Base-by-base conservation (phyloP, 192 early-diverging fungal genomes). In the Coemansia sp. region DNA sequence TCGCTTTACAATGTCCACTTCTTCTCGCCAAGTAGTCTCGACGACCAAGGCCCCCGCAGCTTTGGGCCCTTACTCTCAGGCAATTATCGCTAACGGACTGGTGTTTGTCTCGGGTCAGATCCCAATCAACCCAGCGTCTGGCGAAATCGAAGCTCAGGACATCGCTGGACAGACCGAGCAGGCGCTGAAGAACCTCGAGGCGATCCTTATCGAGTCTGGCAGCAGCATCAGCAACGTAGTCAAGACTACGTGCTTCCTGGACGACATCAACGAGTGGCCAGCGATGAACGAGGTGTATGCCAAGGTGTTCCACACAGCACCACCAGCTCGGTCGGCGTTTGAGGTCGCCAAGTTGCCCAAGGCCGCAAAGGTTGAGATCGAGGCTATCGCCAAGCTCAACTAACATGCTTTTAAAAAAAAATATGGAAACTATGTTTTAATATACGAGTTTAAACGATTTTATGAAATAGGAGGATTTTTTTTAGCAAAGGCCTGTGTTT, bases 211-310 rank as follows among this genome's bases (percentile, higher is more conserved):
- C 73, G 93, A 88, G 11, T 85, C 92, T 38, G 87, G 91, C 61
- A 89, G 93, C 63, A 86, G 85, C 40, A 86, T 97, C 34, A 85
- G 92, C 44, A 88, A 92, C 64, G 92, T 97, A 15, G 89, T 97
- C 76, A 99, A 99, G 87, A 96, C 95, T 24, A 97, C 95, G 18
- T 95, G 97, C 52, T 99, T 97, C 78, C 70, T 99, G 39, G 92
- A 94, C 80, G 87, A 88, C 71, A 93, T 93, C 87, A 92, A 93
- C 75, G 92, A 96, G 81, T 98, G 97, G 86, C 87, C 71, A 13
- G 80, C 78, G 20, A 93, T 99, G 87, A 99, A 99, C 80, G 90
- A 93, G 70, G 84, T 92, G 49, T 99, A 99, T 64, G 88, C 76
- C 43, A 84, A 88, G 73, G 88, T 91, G 76, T 89, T 93, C 78